Base-by-base conservation (phyloP, 176 grass and related monocot species). In the Cenchrus americanus region DNA sequence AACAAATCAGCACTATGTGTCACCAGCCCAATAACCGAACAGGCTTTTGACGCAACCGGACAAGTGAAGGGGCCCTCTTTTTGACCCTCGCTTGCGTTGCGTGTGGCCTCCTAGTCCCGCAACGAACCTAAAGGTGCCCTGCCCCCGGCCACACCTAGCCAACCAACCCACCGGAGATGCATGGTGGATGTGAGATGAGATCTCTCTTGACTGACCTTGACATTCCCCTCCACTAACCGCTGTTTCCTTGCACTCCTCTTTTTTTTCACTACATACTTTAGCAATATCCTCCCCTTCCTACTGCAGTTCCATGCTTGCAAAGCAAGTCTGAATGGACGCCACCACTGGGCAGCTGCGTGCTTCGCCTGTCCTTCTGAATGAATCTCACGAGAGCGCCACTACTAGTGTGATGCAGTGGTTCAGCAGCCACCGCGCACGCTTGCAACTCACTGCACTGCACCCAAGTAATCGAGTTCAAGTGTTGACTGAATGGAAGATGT, bases 201-300 rank as follows among this genome's bases (percentile, higher is more conserved):
- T 78, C 37, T 24, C 8, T 5, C 51, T 54, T 58, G 50, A 55
- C 51, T 84, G 59, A 79, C 67, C 73, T 79, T 73, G 79, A 41
- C 73, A 90, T 79, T 86, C 74, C 61, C 12, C 30, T 73, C 84
- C 88, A 90, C 88, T 90, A 61, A 74, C 80, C 66, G 22, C 5
- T 74, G 84, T 46, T 74, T 74, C 69, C 11, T 63, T 30, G 18
- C 19, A 10, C 59, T 27, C 73, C 71, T 79, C 79, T 1, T 15
- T 37, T 37, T 37, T 37, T 37, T 37, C 34, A 37, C 34, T 37
- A 37, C 34, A 37, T 75, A 61, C 34, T 90, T 68, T 83, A 94
- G 17, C 85, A 76, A 78, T 90, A 82, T 90, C 82, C 5, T 50
- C 22, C 7, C 7, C 11, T 1, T 1, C 24, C 19, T 8, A 5